Percentiles rank a stretch among this genome's conserved stretches.
phyloP scores from a whole-genome alignment of 192 early-diverging fungal species.

The Diversispora epigaea region DNA sequence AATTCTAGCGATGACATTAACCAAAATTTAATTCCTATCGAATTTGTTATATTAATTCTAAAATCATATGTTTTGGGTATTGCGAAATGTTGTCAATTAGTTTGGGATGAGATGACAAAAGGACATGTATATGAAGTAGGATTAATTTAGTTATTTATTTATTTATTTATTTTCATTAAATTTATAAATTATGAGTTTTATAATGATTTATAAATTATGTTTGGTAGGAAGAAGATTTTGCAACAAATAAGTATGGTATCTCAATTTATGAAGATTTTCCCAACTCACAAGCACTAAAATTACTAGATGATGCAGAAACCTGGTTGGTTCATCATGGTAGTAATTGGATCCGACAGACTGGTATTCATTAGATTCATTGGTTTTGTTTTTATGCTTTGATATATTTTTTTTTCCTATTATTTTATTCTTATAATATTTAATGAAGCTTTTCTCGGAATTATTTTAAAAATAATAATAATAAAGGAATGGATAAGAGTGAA shows the following conservation, averaged over 20 bases:
- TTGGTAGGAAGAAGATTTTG: constrained; percentile 60
- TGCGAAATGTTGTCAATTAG: constrained; percentile 50
- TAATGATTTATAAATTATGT: neutral
- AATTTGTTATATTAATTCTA: constrained; percentile 45
- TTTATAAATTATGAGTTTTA: neutral
- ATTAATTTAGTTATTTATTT: neutral
- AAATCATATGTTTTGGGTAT: constrained; percentile 51
- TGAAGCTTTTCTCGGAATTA: no score
- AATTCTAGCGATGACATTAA: neutral
- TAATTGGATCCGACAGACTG: constrained; percentile 39
- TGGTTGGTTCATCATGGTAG: constrained; percentile 39
- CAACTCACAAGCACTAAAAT: constrained; percentile 35
- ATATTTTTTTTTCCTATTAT: no score
- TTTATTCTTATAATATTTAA: no score
- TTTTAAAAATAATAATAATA: no score
- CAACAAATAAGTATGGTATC: constrained; percentile 54
- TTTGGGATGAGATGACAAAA: constrained; percentile 57
- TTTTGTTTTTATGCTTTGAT: no score
- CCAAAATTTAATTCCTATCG: constrained; percentile 19
- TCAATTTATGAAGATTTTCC: constrained; percentile 48
- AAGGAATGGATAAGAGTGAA: neutral
- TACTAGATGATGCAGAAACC: constrained; percentile 40
- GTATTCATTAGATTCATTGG: neutral
- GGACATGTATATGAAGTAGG: constrained; percentile 56
- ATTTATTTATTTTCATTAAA: neutral